Conservation (phyloP, 1,284 basidiomycete genomes). For the Cryptococcus amylolentus region DNA sequence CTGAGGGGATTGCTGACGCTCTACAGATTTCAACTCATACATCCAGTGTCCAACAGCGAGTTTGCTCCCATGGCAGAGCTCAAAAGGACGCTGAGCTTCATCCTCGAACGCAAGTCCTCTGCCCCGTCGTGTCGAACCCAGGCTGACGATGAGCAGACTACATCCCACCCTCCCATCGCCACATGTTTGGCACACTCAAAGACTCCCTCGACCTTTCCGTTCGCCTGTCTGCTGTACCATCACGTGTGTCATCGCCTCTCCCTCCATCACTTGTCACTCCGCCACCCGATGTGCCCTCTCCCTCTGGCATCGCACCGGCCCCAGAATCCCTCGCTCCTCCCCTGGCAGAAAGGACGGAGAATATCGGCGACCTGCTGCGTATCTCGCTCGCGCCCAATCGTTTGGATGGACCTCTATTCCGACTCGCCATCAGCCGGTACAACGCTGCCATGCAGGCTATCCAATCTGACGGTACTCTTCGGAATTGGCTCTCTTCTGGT, state of each 20-base stretch:
- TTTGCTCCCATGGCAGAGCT: conserved; percentile 51
- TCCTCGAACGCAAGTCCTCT: conserved; percentile 39
- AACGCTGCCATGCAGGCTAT: conserved; percentile 51
- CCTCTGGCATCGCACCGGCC: neutral
- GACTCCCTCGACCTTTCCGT: conserved; percentile 28
- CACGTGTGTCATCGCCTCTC: conserved; percentile 19
- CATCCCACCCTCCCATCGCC: conserved; percentile 36
- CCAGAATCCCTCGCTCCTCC: neutral
- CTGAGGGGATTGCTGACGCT: neutral
- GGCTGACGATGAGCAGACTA: conserved; percentile 24
- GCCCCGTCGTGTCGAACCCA: neutral
- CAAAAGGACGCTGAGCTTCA: conserved; percentile 33
- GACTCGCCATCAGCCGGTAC: conserved; percentile 52
- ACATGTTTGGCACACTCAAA: conserved; percentile 42
- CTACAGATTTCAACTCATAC: conserved; percentile 45
- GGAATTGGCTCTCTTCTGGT: conserved; percentile 18
- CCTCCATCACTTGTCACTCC: conserved; percentile 25
- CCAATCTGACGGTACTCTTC: conserved; percentile 42
- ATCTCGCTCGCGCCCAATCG: conserved; percentile 52
- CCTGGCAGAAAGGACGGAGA: conserved; percentile 23
- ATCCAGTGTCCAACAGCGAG: conserved; percentile 44
- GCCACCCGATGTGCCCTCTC: conserved; percentile 14
- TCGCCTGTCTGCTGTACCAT: conserved; percentile 22
- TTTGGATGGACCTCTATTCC: conserved; percentile 53
- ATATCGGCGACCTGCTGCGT: conserved; percentile 54